Percentiles rank a stretch among this genome's conserved stretches.
Evolutionary conservation across 129 eudicot genomes (phyloP).

Genomic region (Artemisia annua): DNA sequence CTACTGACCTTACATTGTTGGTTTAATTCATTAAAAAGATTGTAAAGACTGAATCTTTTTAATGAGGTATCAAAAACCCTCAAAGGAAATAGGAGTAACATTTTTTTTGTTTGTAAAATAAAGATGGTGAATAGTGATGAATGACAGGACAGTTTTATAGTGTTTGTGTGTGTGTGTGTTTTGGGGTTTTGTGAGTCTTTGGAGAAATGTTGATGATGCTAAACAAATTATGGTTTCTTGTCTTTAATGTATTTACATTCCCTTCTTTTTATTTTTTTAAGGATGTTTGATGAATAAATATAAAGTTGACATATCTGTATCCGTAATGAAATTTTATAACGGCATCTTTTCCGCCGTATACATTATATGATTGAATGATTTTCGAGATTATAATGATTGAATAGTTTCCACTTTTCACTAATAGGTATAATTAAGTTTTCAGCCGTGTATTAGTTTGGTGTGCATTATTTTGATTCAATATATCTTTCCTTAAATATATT

Average conservation of each 20-base stretch:
- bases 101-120: not conserved
- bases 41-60: slow-evolving; percentile 3
- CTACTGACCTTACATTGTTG: slow-evolving; percentile 58
- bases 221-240: slow-evolving; percentile 32
- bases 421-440: no score
- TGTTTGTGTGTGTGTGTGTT: slow-evolving; percentile 17
- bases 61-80: not conserved
- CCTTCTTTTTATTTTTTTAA: no score
- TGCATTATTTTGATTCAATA: no score
- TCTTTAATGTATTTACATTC: not conserved
- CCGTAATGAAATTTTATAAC: no score
- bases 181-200: slow-evolving; percentile 56
- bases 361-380: no score
- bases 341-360: no score
- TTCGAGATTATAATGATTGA: no score
- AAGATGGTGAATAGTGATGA: not conserved
- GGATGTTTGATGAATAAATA: slow-evolving; percentile 7
- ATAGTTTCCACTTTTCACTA: no score
- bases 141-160: slow-evolving; percentile 10
- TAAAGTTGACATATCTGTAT: no score
- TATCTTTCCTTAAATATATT: no score
- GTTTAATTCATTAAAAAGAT: slow-evolving; percentile 16
- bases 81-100: slow-evolving; percentile 16
- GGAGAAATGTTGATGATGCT: slow-evolving; percentile 51
- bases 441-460: no score